Evolutionary conservation across 805 yeast species (phyloP).

Genomic region (Tetrapisispora iriomotensis): DNA sequence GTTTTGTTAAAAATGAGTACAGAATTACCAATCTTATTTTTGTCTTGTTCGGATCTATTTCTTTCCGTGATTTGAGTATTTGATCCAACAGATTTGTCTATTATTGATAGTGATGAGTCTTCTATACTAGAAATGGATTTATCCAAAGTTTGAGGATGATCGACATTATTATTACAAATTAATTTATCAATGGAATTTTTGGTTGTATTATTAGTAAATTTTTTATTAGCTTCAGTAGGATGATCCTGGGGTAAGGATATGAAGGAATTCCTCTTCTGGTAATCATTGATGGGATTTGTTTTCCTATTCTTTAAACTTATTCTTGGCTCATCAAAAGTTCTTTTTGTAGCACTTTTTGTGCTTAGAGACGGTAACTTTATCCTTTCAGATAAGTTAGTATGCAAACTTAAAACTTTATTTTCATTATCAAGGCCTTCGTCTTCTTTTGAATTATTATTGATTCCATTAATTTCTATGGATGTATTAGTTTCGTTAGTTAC

Average conservation of each 20-base stretch:
- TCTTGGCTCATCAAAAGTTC: too few relatives aligned
- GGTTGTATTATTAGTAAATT: too few relatives aligned
- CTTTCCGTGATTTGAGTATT: not conserved
- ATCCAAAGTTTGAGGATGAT: not conserved
- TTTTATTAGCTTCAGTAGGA: too few relatives aligned
- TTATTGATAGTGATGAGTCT: constrained; percentile 1
- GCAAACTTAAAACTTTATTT: not conserved
- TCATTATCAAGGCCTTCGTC: too few relatives aligned
- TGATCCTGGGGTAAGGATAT: too few relatives aligned
- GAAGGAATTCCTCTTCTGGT: too few relatives aligned
- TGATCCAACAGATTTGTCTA: not conserved
- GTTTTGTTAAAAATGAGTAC: not conserved
- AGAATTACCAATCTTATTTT: not conserved
- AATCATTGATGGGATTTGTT: too few relatives aligned
- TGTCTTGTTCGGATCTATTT: not conserved
- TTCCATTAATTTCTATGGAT: not conserved
- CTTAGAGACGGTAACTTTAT: not conserved
- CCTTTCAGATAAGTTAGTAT: not conserved
- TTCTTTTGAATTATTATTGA: too few relatives aligned
- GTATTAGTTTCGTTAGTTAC: not conserved
- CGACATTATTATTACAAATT: too few relatives aligned
- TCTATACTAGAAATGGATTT: not conserved
- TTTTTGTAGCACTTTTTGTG: not conserved
- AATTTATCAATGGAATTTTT: too few relatives aligned
- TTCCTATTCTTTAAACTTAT: too few relatives aligned